phyloP scores from a whole-genome alignment of 108 stramenopile genomes.

The Nannochloropsis oceanica region DNA sequence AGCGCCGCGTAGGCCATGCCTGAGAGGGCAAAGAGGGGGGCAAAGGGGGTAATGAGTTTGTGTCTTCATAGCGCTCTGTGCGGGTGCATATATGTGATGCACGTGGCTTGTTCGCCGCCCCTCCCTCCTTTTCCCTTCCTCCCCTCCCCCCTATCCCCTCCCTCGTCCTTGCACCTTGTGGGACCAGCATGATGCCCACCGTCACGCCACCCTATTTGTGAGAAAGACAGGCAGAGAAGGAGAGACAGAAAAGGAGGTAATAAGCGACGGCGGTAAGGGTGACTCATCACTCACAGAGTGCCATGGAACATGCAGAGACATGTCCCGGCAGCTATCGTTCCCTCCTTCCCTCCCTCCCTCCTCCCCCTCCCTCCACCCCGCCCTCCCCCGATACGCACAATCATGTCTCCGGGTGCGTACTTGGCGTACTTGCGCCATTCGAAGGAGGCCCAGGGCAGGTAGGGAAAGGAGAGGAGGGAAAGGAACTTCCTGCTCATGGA shows the following conservation, averaged over 20 bases:
- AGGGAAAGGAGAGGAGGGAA: neutral
- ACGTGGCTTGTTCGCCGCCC: no score
- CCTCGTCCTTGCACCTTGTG: neutral
- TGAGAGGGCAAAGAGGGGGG: neutral
- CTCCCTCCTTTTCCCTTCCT: neutral
- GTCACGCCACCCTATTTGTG: neutral
- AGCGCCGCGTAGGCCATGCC: neutral
- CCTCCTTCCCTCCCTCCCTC: no score
- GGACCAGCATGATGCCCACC: neutral
- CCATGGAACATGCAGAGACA: no score
- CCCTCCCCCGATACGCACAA: neutral
- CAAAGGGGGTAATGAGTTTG: neutral
- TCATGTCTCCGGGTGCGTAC: neutral
- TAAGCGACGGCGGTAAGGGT: neutral
- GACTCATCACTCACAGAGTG: no score
- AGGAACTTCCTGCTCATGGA: neutral
- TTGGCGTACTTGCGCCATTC: neutral
- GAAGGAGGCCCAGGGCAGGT: neutral
- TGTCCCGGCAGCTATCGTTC: no score
- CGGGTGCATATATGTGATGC: no score
- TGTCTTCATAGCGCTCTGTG: no score
- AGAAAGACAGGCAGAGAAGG: neutral
- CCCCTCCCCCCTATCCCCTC: neutral
- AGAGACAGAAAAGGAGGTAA: neutral
- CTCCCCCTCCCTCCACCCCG: no score